Base-by-base conservation (phyloP, 1,284 basidiomycete genomes). In the Ganoderma sinense region DNA sequence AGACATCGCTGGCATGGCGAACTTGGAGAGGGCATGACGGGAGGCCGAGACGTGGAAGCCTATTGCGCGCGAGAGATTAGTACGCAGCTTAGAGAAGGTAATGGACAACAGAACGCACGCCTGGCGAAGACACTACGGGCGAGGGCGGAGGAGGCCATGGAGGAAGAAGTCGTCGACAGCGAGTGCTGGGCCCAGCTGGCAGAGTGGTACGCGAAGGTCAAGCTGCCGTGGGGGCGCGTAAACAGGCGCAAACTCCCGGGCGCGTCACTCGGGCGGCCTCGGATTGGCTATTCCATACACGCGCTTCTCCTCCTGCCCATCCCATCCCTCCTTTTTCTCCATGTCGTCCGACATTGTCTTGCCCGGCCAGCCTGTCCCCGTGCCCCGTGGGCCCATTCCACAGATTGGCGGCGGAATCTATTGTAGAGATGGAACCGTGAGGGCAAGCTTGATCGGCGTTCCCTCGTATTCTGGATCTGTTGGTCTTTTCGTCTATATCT, bases 1-100 rank as follows among this genome's bases (percentile, higher is more conserved):
- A 75, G 96, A 98, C 98, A 99, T 99, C 77, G 97, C 97, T 69
- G 97, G 97, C 97, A 99, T 98, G 75, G 92, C 87, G 86, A 99
- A 98, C 82, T 93, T 95, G 75, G 91, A 87, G 74, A 98, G 89
- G 61, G 93, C 97, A 83, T 89, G 85, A 75, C 91, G 85, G 72
- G 90, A 88, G 70, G 92, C 88, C 62, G 97, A 96, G 75, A 89
- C 87, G 85, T 96, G 95, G 70, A 98, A 84, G 77, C 91, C 96
- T 97, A 79, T 62, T 65, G 62, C 62, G 69, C 56, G 69, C 29
- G 68, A 58, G 51, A 56, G 68, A 64, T 67, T 45, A 67, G 61
- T 10, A 67, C 67, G 65, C 63, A 61, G 55, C 29, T 20, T 13
- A 16, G 53, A 4, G 8, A 56, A 20, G 20, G 65, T 18, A 33